Evolutionary conservation across 1,139 yeast genomes (phyloP).

Genomic region (Yamadazyma buinensis): DNA sequence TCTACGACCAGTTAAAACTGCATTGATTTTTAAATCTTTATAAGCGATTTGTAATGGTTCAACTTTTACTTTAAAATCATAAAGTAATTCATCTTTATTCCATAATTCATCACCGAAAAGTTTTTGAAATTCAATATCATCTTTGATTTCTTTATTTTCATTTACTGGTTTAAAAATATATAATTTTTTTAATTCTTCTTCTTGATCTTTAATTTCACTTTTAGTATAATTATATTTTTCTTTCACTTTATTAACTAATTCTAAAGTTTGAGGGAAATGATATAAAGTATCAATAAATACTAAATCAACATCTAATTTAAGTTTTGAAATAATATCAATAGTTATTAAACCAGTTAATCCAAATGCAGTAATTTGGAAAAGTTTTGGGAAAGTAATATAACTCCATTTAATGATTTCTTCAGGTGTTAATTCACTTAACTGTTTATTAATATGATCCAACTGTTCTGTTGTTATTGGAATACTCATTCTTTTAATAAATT

Average conservation of each 20-base stretch:
- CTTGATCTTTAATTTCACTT: too few species aligned
- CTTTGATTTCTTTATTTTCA: slow-evolving; percentile 37
- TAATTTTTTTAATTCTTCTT: slow-evolving; percentile 33
- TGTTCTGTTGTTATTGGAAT: slow-evolving; percentile 29
- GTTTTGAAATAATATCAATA: slow-evolving; percentile 73
- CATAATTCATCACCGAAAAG: slow-evolving; percentile 73
- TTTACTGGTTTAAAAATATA: slow-evolving; percentile 64
- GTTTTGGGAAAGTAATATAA: slow-evolving; percentile 68
- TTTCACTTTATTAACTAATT: slow-evolving; percentile 60
- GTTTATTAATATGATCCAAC: slow-evolving; percentile 58
- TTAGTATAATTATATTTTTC: slow-evolving; percentile 37
- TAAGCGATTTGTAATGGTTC: slow-evolving; percentile 92
- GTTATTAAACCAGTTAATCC: slow-evolving; percentile 92
- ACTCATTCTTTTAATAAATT: slow-evolving; percentile 1
- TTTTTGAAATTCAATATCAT: slow-evolving; percentile 62
- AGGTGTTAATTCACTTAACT: slow-evolving; percentile 55
- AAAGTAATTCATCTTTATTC: slow-evolving; percentile 77
- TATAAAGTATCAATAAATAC: slow-evolving; percentile 88
- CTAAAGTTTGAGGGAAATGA: slow-evolving; percentile 89
- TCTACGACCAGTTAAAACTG: slow-evolving; percentile 91
- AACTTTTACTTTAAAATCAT: slow-evolving; percentile 86
- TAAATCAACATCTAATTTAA: slow-evolving; percentile 59
- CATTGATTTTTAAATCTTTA: slow-evolving; percentile 62
- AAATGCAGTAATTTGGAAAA: slow-evolving; percentile 91
- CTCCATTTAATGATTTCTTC: slow-evolving; percentile 82